Conservation (phyloP, 345 rosid genomes). For the Linum trigynum region DNA sequence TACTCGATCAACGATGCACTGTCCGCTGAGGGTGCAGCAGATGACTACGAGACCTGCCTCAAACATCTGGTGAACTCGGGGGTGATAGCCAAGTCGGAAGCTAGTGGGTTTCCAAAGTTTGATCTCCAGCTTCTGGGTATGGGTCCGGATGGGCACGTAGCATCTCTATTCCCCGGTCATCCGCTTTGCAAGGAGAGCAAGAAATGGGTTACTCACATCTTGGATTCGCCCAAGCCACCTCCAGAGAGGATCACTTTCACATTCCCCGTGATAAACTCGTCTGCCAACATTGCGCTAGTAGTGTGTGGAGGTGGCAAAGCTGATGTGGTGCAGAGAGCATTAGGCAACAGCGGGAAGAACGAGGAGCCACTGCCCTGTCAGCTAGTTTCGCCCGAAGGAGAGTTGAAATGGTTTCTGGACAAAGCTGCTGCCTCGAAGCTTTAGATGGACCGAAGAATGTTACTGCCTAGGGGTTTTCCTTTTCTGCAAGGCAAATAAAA, state of each 20-base stretch:
- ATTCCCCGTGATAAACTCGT: constrained; percentile 76
- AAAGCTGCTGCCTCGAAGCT: constrained; percentile 73
- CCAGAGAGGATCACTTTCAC: constrained; percentile 77
- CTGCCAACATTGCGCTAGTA: constrained; percentile 62
- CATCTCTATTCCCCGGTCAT: constrained; percentile 78
- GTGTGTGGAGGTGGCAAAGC: constrained; percentile 66
- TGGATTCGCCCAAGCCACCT: constrained; percentile 84
- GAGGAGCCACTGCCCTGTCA: constrained; percentile 42
- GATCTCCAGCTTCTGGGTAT: constrained; percentile 82
- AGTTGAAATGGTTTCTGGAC: constrained; percentile 78
- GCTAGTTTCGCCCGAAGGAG: constrained; percentile 59
- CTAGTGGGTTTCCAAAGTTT: constrained; percentile 62
- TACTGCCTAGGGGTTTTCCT: not conserved
- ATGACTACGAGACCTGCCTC: constrained; percentile 69
- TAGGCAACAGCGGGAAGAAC: constrained; percentile 30
- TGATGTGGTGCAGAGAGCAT: constrained; percentile 40
- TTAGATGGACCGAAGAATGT: constrained; percentile 4
- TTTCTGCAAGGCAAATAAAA: not conserved
- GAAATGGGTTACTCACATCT: constrained; percentile 68
- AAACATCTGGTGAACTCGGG: constrained; percentile 39
- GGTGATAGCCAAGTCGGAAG: constrained; percentile 33
- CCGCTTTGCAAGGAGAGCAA: constrained; percentile 47
- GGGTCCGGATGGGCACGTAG: constrained; percentile 92
- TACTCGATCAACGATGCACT: constrained; percentile 69
- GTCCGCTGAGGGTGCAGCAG: constrained; percentile 76